Evolutionary conservation across 192 early-diverging fungal genomes (phyloP).

Genomic region (Umbelopsis sp.): DNA sequence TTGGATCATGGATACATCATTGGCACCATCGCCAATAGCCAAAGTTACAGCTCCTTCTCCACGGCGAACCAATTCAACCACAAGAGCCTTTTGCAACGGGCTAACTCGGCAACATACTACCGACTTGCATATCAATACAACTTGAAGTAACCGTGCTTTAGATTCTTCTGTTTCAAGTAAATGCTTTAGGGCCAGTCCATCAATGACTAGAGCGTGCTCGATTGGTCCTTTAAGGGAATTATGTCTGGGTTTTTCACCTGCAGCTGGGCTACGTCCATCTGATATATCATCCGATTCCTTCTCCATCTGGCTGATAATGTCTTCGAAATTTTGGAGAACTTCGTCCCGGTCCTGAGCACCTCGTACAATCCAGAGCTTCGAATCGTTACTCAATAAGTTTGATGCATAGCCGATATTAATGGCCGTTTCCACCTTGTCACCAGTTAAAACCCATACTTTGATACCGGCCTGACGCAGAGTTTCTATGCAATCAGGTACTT

Average conservation of each 20-base stretch:
- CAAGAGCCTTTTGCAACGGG: constrained; percentile 95
- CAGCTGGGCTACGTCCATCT: background rate
- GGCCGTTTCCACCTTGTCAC: constrained; percentile 98
- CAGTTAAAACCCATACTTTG: constrained; percentile 97
- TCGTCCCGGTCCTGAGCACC: constrained; percentile 11
- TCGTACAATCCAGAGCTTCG: constrained; percentile 67
- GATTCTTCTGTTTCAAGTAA: constrained; percentile 58
- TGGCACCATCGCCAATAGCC: constrained; percentile 79
- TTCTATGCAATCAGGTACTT: constrained; percentile 90
- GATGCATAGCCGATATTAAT: constrained; percentile 97
- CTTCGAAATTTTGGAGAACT: constrained; percentile 22
- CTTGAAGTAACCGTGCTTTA: constrained; percentile 61
- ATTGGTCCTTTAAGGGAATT: background rate
- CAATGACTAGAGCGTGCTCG: constrained; percentile 78
- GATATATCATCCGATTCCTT: background rate
- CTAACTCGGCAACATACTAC: constrained; percentile 94
- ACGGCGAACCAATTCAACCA: constrained; percentile 85
- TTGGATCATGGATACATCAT: constrained; percentile 98
- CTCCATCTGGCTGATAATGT: background rate
- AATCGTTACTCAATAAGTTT: constrained; percentile 68
- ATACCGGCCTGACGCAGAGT: constrained; percentile 83
- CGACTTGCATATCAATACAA: constrained; percentile 76
- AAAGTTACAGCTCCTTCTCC: constrained; percentile 70
- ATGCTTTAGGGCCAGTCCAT: constrained; percentile 71
- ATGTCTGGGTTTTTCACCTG: background rate